Evolutionary conservation across 2,329 filamentous ascomycete genomes (phyloP).

Genomic region (Simplicillium aogashimaense): DNA sequence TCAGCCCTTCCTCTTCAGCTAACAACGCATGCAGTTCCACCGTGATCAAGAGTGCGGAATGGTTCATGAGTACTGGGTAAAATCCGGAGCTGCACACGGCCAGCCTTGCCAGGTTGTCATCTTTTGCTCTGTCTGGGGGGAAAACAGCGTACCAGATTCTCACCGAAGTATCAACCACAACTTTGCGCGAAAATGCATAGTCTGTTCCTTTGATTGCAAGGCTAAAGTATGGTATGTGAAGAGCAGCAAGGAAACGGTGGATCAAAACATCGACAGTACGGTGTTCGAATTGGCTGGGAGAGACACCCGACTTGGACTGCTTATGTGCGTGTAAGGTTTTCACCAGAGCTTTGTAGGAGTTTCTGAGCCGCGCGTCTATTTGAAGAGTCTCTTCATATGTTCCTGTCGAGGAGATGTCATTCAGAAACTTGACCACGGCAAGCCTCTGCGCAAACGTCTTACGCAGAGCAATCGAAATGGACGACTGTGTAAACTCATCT

Average conservation of each 20-base stretch:
- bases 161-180: constrained; percentile 34
- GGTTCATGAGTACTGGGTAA: constrained; percentile 23
- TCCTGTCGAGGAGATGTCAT: constrained; percentile 23
- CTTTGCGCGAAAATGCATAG: constrained; percentile 40
- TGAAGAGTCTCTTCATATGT: constrained; percentile 34
- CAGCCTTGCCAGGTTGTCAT: constrained; percentile 21
- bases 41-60: constrained; percentile 24
- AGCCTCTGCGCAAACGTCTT: constrained; percentile 32
- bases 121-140: constrained; percentile 10
- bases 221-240: constrained; percentile 43
- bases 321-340: constrained; percentile 18
- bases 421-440: constrained; percentile 29
- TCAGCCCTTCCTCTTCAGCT: constrained; percentile 28
- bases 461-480: constrained; percentile 29
- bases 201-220: constrained; percentile 26
- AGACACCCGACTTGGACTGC: constrained; percentile 4
- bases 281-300: constrained; percentile 26
- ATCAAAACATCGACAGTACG: constrained; percentile 38
- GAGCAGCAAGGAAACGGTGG: constrained; percentile 40
- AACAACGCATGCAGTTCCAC: constrained; percentile 30
- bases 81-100: constrained; percentile 27
- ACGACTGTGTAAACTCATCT: constrained; percentile 26
- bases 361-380: constrained; percentile 30
- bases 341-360: constrained; percentile 29
- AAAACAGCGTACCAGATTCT: constrained; percentile 32